phyloP scores from a whole-genome alignment of 202 grass and related monocot species.

The Zoysia matrella region DNA sequence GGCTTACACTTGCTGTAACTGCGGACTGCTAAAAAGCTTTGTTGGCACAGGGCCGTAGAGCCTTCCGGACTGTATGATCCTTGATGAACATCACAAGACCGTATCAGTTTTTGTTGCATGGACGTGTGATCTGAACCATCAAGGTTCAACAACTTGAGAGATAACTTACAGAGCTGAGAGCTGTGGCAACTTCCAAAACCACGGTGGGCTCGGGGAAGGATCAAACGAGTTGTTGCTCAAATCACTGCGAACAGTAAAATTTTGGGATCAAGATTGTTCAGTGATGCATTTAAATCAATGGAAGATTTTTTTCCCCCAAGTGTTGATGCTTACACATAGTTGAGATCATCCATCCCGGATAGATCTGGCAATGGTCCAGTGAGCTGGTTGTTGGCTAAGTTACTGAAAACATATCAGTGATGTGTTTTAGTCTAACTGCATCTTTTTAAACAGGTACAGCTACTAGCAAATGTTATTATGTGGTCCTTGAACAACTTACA shows the following conservation, averaged over 20 bases:
- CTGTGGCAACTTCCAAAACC: slow-evolving; percentile 69
- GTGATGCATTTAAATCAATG: slow-evolving; percentile 16
- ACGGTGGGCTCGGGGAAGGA: slow-evolving; percentile 66
- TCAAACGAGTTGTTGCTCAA: slow-evolving; percentile 96
- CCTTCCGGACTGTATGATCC: slow-evolving; percentile 75
- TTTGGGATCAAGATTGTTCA: slow-evolving; percentile 16
- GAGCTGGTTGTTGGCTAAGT: slow-evolving; percentile 87
- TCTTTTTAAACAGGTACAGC: slow-evolving; percentile 1
- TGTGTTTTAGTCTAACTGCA: slow-evolving; percentile 22
- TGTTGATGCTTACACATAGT: slow-evolving; percentile 75
- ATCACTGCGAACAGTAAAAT: slow-evolving; percentile 56
- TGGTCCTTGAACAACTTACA: slow-evolving; percentile 68
- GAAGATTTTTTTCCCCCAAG: neutral
- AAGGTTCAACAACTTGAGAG: neutral
- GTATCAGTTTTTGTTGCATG: slow-evolving; percentile 21
- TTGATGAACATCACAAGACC: slow-evolving; percentile 38
- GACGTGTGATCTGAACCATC: neutral
- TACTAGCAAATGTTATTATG: neutral
- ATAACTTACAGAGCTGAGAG: slow-evolving; percentile 79
- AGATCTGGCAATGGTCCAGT: slow-evolving; percentile 78
- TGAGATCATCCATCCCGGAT: slow-evolving; percentile 60
- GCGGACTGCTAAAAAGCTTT: slow-evolving; percentile 67
- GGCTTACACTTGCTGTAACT: slow-evolving; percentile 92
- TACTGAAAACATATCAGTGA: slow-evolving; percentile 54
- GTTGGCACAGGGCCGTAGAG: slow-evolving; percentile 69